Evolutionary conservation across 495 filamentous ascomycete genomes (phyloP), one percentile per base, ranked within the genome.

Genomic region (Pseudevernia furfuracea): DNA sequence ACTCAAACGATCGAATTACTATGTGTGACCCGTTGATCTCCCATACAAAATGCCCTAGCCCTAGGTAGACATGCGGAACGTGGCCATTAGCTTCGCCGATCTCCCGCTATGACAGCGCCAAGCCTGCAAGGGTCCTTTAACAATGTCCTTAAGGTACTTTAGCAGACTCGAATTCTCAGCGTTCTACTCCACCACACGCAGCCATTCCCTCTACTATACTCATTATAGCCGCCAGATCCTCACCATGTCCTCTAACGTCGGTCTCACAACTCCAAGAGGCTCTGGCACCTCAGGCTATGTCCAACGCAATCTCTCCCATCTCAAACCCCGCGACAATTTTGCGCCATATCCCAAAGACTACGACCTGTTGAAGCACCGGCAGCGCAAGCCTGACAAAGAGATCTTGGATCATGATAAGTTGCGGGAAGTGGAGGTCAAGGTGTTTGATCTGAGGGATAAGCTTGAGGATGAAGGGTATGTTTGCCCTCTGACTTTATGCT

Each of bases 201-300:
- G 37, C 57, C 30, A 59, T 55, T 58, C 52, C 39, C 46, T 62
- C 67, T 7, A 1, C 15, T 53, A 5, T 49, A 49, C 25, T n/a
- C n/a, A n/a, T 34, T 62, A 10, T 11, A 21, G 30, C 15, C 36
- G 7, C 5, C 5, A 55, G 17, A 32, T 56, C 57, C 65, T 23
- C 53, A 73, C 15, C 60, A 98, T 97, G 94, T 93, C 93, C 63
- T 92, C 91, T 65, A 99, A 99, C 80, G 95, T 99, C 77, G 95
- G 95, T 66, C 91, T 99, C 71, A 82, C 89, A 60, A 99, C 95
- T 28, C 95, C 95, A 9, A 89, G 95, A 66, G 95, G 95, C 63
- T 91, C 86, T 69, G 94, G 94, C 62, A 99, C 95, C 65, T 96
- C 91, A 6, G 95, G 95, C 72, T 97, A 97, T 78, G 92, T 99